Evolutionary conservation across 2,329 filamentous ascomycete genomes (phyloP), one percentile per base, ranked within the genome.

Genomic region (Fusarium caatingaense): DNA sequence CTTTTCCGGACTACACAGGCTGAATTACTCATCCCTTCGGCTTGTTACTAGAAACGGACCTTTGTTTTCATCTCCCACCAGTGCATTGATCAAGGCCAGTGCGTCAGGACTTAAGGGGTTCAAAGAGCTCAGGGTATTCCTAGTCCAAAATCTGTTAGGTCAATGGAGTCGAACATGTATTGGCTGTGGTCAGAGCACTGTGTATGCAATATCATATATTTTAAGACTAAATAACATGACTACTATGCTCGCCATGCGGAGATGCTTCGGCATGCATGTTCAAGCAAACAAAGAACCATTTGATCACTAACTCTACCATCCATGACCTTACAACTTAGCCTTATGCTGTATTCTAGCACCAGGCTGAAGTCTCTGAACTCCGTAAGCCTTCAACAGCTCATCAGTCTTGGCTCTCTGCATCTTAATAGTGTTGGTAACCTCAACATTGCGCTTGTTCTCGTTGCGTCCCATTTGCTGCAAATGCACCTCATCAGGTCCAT

Each of bases 401-500:
- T 88, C 87, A 18, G 90, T 87, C 83, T 86, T 90, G 75, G 84
- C 81, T 78, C 84, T 86, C 83, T 95, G 92, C 77, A 81, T 83
- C 72, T 85, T 81, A 60, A 94, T 89, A 77, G 86, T 87, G 65
- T 85, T 83, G 45, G 90, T 84, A 48, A 90, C 86, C 72, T 86
- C 87, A 69, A 82, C 78, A 60, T 89, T 90, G 70, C 88, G 87
- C 80, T 87, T 91, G 79, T 93, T 94, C 86, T 96, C 93, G 73
- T 93, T 93, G 73, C 87, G 85, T 18, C 92, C 93, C 83, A 96
- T 84, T 83, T 96, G 93, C 79, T 93, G 85, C 71, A 94, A 81
- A 80, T 97, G 96, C 65, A 98, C 96, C 88, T 99, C 96, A 81
- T 99, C 96, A 0, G 96, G 96, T 1, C 96, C 96, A 81, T 99